Percentiles rank a stretch among this genome's conserved stretches.
These are phyloP conservation scores for Aurantiochytrium sp. DNA, from an alignment of 108 stramenopile genomes.

Conservation along the genomic window DNA sequence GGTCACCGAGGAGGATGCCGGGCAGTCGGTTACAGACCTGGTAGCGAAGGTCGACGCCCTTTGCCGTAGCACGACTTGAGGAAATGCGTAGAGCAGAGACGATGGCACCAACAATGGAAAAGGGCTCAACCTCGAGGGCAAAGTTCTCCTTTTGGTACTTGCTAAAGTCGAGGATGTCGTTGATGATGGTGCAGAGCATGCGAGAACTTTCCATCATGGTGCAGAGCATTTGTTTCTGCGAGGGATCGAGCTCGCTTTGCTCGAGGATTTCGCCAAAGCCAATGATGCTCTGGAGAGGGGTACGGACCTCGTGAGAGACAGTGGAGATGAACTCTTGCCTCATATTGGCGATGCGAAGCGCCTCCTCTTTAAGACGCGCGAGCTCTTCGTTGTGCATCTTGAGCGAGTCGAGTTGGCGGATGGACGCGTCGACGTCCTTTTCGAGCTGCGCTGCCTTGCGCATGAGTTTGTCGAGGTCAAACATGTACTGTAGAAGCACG, in stretches of 20 bases:
- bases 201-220: background rate
- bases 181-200: conserved; percentile 5
- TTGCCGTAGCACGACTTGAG: background rate
- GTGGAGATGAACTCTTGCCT: background rate
- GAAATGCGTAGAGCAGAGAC: background rate
- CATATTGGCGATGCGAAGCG: background rate
- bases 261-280: background rate
- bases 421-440: background rate
- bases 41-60: background rate
- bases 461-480: background rate
- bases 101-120: background rate
- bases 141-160: conserved; percentile 6
- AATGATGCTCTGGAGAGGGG: background rate
- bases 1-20: background rate
- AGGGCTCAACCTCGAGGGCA: background rate
- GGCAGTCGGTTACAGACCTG: background rate
- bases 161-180: background rate
- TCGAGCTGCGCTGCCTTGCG: background rate
- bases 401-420: background rate
- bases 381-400: background rate
- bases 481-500: background rate
- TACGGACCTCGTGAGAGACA: background rate
- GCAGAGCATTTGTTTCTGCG: background rate
- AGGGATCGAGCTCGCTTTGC: background rate
- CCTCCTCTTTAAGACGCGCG: background rate